Base-by-base conservation (phyloP, 2,329 filamentous ascomycete species). In the Penicillium brasilianum region DNA sequence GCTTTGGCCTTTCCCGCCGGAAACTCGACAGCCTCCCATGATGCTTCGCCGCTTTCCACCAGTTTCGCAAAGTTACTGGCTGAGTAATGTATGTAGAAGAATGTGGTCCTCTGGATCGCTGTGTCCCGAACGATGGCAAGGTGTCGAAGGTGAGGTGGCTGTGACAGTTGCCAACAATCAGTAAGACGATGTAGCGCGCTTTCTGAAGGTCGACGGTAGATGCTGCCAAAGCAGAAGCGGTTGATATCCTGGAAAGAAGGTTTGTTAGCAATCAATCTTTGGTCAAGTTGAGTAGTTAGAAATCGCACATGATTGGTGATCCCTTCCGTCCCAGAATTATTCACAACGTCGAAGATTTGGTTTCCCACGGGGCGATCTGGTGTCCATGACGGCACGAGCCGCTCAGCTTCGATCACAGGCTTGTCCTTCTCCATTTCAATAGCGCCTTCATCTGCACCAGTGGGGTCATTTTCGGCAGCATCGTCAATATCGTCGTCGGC, bases 81-180 rank as follows among this genome's bases (percentile, higher is more conserved):
- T 0, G 84, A 83, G 55, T 85, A 85, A 64, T 87, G 86, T 9
- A 84, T 71, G 71, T 85, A 88, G 61, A 84, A 81, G 13, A 78
- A 76, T 32, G 76, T 72, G 18, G 82, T 83, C 13, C 78, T 75
- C 14, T 77, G 77, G 14, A 84, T 77, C 2, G 78, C 76, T 6
- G 81, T 83, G 57, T 87, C 85, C 62, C 85, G 77, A 36, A 88
- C 79, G 32, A 88, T 76, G 11, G 83, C 80, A 16, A 87, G 73
- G 67, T 87, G 85, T 18, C 83, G 81, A 22, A 88, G 76, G 69
- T 87, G 81, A 3, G 76, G 73, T 25, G 86, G 86, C 66, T 89
- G 87, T n/a, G 83, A 84, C 16, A 82, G 68, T 57, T 85, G 81
- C 82, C 85, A 87, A 57, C 80, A 76, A 58, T 86, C 82, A 1